phyloP scores from a whole-genome alignment of 352 stramenopile genomes.

The Globisporangium orthogonon region DNA sequence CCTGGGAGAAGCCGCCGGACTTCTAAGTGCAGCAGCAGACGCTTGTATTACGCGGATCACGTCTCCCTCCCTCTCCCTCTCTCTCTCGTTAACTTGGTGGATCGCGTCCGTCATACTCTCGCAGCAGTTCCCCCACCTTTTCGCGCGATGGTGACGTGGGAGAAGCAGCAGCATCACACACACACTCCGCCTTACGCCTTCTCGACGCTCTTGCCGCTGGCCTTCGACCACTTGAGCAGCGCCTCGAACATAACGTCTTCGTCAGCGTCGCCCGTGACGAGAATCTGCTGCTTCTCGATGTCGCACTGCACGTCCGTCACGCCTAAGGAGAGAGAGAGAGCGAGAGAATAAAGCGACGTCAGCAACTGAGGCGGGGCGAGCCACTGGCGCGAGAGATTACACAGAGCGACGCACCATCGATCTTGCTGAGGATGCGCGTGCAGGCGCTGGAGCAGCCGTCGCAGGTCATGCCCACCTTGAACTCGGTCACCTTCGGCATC shows the following conservation, averaged over 20 bases:
- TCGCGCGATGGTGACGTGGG: neutral
- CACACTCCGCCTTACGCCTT: conserved; percentile 35
- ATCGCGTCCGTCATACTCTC: neutral
- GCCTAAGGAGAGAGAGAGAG: conserved; percentile 21
- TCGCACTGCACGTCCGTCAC: conserved; percentile 81
- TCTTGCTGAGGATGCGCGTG: conserved; percentile 88
- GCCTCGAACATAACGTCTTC: conserved; percentile 74
- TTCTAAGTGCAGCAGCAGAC: conserved; percentile 14
- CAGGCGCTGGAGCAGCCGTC: conserved; percentile 85
- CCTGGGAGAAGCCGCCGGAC: conserved; percentile 73
- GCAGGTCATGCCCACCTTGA: conserved; percentile 89
- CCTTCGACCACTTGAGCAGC: conserved; percentile 87
- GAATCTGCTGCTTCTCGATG: conserved; percentile 84
- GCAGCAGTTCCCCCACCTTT: neutral
- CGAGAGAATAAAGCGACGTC: neutral
- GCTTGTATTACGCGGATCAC: neutral
- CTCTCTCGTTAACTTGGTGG: neutral
- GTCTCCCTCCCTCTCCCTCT: neutral
- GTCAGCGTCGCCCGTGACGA: conserved; percentile 75
- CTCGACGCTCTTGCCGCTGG: conserved; percentile 82
- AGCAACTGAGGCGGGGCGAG: neutral
- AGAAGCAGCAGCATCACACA: neutral
- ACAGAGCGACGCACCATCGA: conserved; percentile 48
- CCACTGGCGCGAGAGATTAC: too few relatives aligned
- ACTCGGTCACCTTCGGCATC: conserved; percentile 74